Base-by-base conservation (phyloP, 2,329 filamentous ascomycete species). In the Fusarium pininemorale region DNA sequence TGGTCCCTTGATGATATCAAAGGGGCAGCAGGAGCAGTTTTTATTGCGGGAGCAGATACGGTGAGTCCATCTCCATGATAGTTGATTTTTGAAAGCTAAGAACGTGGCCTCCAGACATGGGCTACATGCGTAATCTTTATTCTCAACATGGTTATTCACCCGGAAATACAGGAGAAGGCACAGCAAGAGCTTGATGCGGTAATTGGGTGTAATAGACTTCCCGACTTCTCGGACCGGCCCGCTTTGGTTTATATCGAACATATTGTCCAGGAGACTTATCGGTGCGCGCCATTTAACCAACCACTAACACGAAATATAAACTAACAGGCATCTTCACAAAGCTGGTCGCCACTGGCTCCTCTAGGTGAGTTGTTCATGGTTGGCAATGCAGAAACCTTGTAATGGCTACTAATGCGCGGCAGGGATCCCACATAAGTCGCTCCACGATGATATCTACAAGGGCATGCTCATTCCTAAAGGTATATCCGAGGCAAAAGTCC, bases 391-490 rank as follows among this genome's bases (percentile, higher is more conserved):
- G 50, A 13, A 48, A 66, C 51, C 55, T 53, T 56, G 63, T n/a
- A 63, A 56, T n/a, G 20, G 26, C 56, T 55, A 50, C 63, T 77
- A 50, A 77, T 53, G 35, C 44, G 39, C 30, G 48, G 44, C 51
- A 79, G 79, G 79, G 10, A 88, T 90, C 58, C 89, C 89, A 15
- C 89, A 91, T 79, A 85, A 82, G 67, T 84, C 87, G 18, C 82
- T 86, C 6, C 79, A 86, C 60, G 88, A 91, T 66, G 89, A 91
- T 72, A 81, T 86, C 37, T 91, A 90, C 74, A 82, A 87, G 30
- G 88, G 85, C 54, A 88, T 89, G 82, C 85, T 86, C 70, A 89
- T 91, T 67, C 88, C 88, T 18, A 86, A 85, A 70, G 89, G 89
- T 80, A 70, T 28, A 69, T 28, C 4, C 6, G 2, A 32, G 32